Conservation (phyloP, 2,329 filamentous ascomycete species). For the Colletotrichum destructivum region DNA sequence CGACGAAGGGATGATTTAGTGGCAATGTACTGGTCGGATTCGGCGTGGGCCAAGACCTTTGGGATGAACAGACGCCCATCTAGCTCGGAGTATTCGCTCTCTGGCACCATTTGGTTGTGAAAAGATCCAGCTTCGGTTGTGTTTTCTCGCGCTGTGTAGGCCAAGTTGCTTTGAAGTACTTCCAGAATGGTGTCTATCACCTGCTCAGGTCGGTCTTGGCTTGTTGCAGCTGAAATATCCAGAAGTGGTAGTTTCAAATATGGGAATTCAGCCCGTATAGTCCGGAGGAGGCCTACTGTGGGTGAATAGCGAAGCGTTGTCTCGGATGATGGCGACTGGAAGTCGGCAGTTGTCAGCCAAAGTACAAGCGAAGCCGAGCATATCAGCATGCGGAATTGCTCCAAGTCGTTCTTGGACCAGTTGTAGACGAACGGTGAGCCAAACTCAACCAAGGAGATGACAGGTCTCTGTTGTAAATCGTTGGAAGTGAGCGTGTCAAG, state of each 20-base stretch:
- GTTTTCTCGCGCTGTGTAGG: too few relatives aligned
- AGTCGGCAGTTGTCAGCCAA: slow-evolving; percentile 49
- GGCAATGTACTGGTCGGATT: background rate
- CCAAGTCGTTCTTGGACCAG: slow-evolving; percentile 47
- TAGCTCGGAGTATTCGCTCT: slow-evolving; percentile 3
- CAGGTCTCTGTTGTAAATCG: too few relatives aligned
- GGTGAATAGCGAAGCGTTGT: slow-evolving; percentile 1
- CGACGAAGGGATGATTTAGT: background rate
- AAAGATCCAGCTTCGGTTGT: too few relatives aligned
- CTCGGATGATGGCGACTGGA: slow-evolving; percentile 39
- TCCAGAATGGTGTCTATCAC: background rate
- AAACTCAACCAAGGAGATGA: too few relatives aligned
- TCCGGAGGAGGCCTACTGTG: slow-evolving; percentile 8
- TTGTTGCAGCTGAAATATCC: background rate
- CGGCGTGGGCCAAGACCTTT: background rate
- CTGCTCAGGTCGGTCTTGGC: background rate
- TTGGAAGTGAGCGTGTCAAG: too few relatives aligned
- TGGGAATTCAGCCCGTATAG: slow-evolving; percentile 6
- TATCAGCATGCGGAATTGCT: slow-evolving; percentile 47
- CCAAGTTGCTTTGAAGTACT: background rate
- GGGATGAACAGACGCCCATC: slow-evolving; percentile 13
- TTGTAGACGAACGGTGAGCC: slow-evolving; percentile 46
- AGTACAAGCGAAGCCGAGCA: slow-evolving; percentile 46
- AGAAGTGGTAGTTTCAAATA: background rate
- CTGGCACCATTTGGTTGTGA: background rate